Evolutionary conservation across 306 rosid genomes (phyloP).

Genomic region (Morella rubra): DNA sequence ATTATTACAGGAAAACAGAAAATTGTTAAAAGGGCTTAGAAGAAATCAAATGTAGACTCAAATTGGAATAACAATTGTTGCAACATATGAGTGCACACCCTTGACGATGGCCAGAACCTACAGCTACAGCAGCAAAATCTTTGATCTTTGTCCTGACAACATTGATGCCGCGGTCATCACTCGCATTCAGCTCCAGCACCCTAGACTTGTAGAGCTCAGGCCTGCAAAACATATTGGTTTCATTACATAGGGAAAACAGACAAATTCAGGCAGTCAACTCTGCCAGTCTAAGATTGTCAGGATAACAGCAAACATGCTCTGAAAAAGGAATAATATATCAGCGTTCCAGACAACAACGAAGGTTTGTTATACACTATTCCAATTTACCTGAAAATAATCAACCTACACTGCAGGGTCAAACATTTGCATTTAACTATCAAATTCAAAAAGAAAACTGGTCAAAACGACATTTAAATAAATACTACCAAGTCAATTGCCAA

Average conservation of each 20-base stretch:
- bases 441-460: too few relatives aligned
- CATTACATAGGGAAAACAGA: not conserved
- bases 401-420: not conserved
- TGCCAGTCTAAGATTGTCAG: not conserved
- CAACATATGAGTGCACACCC: slow-evolving; percentile 43
- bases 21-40: not conserved
- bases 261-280: not conserved
- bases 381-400: not conserved
- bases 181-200: slow-evolving; percentile 94
- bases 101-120: slow-evolving; percentile 48
- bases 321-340: not conserved
- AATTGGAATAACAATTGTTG: not conserved
- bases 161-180: slow-evolving; percentile 95
- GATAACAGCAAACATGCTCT: not conserved
- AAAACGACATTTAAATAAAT: too few relatives aligned
- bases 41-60: not conserved
- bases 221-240: slow-evolving; percentile 33
- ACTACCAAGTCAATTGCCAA: too few relatives aligned
- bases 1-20: slow-evolving; percentile 18
- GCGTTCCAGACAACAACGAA: not conserved
- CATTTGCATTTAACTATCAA: not conserved
- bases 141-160: slow-evolving; percentile 94
- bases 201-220: slow-evolving; percentile 89
- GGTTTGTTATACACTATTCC: not conserved
- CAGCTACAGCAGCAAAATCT: slow-evolving; percentile 86